Percentiles rank a stretch among this genome's conserved stretches.
Conservation (phyloP, 306 rosid species). For the Prunus salicina region DNA sequence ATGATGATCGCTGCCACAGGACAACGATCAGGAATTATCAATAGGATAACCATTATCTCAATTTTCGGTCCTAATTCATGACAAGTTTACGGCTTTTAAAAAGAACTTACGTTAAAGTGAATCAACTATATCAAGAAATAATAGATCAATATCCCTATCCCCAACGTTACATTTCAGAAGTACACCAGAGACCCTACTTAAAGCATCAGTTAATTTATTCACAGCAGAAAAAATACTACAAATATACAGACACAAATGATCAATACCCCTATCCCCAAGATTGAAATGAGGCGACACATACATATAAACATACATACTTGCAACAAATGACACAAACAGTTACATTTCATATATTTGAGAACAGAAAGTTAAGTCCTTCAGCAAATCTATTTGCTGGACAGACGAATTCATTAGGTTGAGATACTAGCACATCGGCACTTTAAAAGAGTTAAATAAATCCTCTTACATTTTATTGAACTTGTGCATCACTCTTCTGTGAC, state of each 20-base stretch:
- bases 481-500: slow-evolving; percentile 2
- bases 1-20: no score
- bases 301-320: not conserved
- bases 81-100: not conserved
- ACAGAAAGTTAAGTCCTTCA: no score
- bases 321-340: no score
- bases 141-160: no score
- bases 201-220: not conserved
- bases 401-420: not conserved
- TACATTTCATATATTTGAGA: no score
- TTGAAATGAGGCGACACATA: no score
- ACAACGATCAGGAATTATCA: not conserved
- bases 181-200: not conserved
- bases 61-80: not conserved
- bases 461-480: not conserved
- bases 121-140: no score
- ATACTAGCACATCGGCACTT: not conserved
- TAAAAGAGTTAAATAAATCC: not conserved
- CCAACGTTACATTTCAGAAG: no score
- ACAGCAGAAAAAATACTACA: not conserved
- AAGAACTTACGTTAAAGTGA: no score
- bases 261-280: not conserved
- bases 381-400: no score
- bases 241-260: not conserved
- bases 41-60: no score